These are phyloP conservation scores for Aureobasidium sp. DNA, from an alignment of 2,329 filamentous ascomycete species.

Conservation along the genomic window DNA sequence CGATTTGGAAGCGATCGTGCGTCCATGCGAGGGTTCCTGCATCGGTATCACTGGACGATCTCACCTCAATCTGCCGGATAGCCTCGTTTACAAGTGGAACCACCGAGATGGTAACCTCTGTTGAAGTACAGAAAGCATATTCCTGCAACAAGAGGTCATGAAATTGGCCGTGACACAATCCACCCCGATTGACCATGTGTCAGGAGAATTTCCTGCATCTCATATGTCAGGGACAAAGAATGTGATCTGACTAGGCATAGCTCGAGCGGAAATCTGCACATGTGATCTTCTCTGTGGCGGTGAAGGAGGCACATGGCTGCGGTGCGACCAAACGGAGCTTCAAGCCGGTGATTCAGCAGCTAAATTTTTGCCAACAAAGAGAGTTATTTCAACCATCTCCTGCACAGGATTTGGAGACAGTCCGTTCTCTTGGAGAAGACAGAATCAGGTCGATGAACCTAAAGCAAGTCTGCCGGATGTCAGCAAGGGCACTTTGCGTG, in stretches of 20 bases:
- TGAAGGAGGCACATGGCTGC: conserved; percentile 13
- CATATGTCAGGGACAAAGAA: conserved; percentile 1
- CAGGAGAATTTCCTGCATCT: neutral
- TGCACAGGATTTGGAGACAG: neutral
- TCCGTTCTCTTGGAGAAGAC: neutral
- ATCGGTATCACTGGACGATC: neutral
- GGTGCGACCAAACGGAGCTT: conserved; percentile 5
- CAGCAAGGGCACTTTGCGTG: too few species aligned
- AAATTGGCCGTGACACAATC: neutral
- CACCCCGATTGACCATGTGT: conserved; percentile 3
- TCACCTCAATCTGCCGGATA: neutral
- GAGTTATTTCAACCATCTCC: neutral
- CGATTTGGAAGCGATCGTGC: conserved; percentile 13
- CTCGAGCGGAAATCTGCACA: conserved; percentile 12
- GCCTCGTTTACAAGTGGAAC: conserved; percentile 1
- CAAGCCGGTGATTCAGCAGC: neutral
- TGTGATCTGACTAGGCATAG: neutral
- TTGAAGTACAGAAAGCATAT: neutral
- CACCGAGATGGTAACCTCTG: neutral
- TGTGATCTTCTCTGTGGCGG: conserved; percentile 6
- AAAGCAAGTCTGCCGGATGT: neutral
- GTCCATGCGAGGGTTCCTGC: conserved; percentile 11
- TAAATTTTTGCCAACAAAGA: neutral
- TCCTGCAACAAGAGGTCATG: neutral
- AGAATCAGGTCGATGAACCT: neutral